A percentile compares a stretch with the other conserved stretches of the same genome.
These are phyloP conservation scores for Dujonia santamariae DNA, from an alignment of 1,139 yeast species.

Conservation along the genomic window DNA sequence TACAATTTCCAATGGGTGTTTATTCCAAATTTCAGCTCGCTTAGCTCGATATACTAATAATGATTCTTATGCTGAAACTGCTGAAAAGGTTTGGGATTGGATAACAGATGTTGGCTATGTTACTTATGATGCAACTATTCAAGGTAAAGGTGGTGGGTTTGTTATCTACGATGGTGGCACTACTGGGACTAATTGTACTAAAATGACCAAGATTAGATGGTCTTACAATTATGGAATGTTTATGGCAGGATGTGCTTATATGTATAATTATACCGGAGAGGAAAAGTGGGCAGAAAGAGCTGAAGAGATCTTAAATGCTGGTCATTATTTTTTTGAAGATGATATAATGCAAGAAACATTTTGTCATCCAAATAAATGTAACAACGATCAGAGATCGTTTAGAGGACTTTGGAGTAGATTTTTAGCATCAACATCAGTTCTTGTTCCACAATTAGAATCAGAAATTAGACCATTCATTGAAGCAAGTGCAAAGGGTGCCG, in stretches of 20 bases:
- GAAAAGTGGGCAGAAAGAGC: conserved; percentile 58
- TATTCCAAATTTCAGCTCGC: conserved; percentile 76
- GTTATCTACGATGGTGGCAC: conserved; percentile 60
- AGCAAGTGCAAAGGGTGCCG: conserved; percentile 62
- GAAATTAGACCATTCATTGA: conserved; percentile 44
- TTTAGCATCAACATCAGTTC: conserved; percentile 55
- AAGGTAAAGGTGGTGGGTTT: conserved; percentile 21
- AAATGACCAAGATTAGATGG: conserved; percentile 60
- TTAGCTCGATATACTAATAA: conserved; percentile 70
- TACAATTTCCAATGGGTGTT: conserved; percentile 73
- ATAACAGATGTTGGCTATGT: conserved; percentile 45
- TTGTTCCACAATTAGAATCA: conserved; percentile 52
- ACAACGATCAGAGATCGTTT: conserved; percentile 75
- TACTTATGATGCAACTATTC: conserved; percentile 18
- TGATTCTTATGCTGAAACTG: conserved; percentile 59
- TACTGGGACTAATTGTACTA: conserved; percentile 27
- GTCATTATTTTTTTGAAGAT: conserved; percentile 42
- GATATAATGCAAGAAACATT: conserved; percentile 63
- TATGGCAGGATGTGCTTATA: conserved; percentile 68
- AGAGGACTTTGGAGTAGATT: conserved; percentile 69
- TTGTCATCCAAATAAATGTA: conserved; percentile 56
- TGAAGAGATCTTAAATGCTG: conserved; percentile 47
- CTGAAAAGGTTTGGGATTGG: conserved; percentile 73
- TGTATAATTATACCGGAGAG: conserved; percentile 47
- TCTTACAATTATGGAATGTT: conserved; percentile 77